Percentiles rank a stretch among this genome's conserved stretches.
Evolutionary conservation across 768 basidiomycete species (phyloP).

Genomic region (Rhodosporidiobolus sp.): DNA sequence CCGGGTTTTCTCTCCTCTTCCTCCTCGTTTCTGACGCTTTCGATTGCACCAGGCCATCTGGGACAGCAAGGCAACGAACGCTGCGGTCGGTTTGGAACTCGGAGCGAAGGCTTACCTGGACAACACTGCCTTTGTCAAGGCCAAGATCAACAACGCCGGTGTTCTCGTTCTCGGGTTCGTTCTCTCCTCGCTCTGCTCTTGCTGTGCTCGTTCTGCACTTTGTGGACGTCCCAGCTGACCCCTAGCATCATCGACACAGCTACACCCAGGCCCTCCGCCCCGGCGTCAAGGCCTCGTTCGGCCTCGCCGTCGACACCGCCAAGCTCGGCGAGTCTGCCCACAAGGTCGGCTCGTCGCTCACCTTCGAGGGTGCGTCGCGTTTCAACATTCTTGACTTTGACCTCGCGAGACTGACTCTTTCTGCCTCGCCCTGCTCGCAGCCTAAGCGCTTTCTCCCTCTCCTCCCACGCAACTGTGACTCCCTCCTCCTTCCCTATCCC

Average conservation of each 20-base stretch:
- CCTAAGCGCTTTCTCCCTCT: too few relatives aligned
- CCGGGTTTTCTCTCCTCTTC: too few relatives aligned
- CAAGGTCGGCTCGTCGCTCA: constrained; percentile 35
- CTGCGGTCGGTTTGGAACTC: constrained; percentile 85
- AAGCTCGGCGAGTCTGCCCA: constrained; percentile 54
- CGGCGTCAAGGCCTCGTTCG: constrained; percentile 87
- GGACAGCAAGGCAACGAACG: constrained; percentile 83
- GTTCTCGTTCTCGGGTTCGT: constrained; percentile 65
- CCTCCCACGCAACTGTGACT: too few relatives aligned
- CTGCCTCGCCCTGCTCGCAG: too few relatives aligned
- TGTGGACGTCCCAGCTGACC: background rate
- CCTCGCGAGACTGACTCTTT: background rate
- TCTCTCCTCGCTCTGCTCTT: background rate
- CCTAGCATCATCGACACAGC: constrained; percentile 12
- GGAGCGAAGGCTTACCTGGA: constrained; percentile 84
- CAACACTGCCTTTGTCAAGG: constrained; percentile 83
- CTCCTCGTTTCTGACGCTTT: too few relatives aligned
- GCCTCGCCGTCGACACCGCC: constrained; percentile 92
- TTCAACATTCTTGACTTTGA: too few relatives aligned
- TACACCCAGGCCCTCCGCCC: constrained; percentile 90
- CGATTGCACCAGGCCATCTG: constrained; percentile 72
- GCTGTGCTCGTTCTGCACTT: background rate
- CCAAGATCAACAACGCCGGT: constrained; percentile 96
- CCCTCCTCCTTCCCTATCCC: too few relatives aligned
- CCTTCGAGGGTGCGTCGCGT: too few relatives aligned